Evolutionary conservation across 2,329 filamentous ascomycete genomes (phyloP).

Genomic region (Trichoderma polysporum): DNA sequence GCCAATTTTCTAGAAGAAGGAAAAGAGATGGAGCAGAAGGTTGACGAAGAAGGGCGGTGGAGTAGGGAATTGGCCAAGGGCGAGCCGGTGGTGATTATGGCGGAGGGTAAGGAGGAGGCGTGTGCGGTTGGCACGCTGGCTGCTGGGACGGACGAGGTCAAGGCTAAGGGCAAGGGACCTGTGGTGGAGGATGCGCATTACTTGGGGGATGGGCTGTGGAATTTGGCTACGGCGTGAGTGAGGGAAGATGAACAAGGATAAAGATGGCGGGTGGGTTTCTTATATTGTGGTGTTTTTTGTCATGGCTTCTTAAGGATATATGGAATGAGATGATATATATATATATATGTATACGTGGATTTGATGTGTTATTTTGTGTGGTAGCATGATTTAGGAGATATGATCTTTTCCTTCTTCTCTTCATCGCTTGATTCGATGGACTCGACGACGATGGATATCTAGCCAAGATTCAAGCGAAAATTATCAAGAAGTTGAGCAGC

Average conservation of each 20-base stretch:
- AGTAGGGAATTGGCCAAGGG: slow-evolving; percentile 72
- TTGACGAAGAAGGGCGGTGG: slow-evolving; percentile 55
- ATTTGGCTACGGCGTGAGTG: slow-evolving; percentile 59
- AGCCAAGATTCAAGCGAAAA: no score
- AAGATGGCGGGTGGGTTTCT: neutral
- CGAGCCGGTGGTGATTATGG: slow-evolving; percentile 81
- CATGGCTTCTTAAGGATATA: neutral
- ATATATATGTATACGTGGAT: no score
- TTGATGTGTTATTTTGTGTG: neutral
- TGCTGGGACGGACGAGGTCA: slow-evolving; percentile 85
- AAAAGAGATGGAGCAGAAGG: slow-evolving; percentile 43
- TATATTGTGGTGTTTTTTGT: neutral
- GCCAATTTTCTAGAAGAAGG: slow-evolving; percentile 37
- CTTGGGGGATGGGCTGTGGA: slow-evolving; percentile 92
- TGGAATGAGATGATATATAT: neutral
- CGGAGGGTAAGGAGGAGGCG: slow-evolving; percentile 90
- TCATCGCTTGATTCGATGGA: no score
- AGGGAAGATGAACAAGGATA: neutral
- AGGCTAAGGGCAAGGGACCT: slow-evolving; percentile 89
- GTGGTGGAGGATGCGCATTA: slow-evolving; percentile 94
- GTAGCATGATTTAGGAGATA: no score
- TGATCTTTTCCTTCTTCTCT: no score
- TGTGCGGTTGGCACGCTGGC: slow-evolving; percentile 85
- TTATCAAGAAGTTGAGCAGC: no score
- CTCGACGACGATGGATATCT: no score